Evolutionary conservation across 495 filamentous ascomycete species (phyloP).

Genomic region (Penicillium desertorum): DNA sequence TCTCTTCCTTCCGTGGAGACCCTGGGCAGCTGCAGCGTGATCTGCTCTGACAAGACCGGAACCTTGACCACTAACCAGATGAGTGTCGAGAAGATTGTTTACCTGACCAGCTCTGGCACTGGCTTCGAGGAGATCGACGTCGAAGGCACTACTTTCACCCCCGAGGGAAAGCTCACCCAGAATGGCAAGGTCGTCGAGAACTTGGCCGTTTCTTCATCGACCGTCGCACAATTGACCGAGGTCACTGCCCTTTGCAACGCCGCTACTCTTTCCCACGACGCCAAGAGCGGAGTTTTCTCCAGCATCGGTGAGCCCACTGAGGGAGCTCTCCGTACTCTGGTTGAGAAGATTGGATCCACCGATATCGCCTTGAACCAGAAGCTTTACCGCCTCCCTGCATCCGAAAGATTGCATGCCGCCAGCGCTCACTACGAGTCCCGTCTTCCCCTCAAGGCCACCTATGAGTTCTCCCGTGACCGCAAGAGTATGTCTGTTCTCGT

Average conservation of each 20-base stretch:
- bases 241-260: conserved; percentile 91
- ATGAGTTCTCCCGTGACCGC: conserved; percentile 95
- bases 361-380: conserved; percentile 56
- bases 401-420: conserved; percentile 68
- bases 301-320: conserved; percentile 96
- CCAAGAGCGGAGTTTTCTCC: conserved; percentile 67
- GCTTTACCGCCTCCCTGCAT: conserved; percentile 45
- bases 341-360: conserved; percentile 88
- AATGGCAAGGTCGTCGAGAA: conserved; percentile 68
- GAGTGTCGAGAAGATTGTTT: conserved; percentile 93
- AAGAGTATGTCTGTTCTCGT: conserved; percentile 99
- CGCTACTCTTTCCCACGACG: conserved; percentile 77
- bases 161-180: conserved; percentile 67
- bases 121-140: conserved; percentile 86
- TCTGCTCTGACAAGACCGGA: conserved; percentile 99
- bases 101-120: conserved; percentile 68
- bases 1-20: conserved; percentile 97
- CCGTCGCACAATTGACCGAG: conserved; percentile 77
- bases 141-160: conserved; percentile 91
- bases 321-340: conserved; percentile 85
- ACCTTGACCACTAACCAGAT: conserved; percentile 99
- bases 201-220: conserved; percentile 71
- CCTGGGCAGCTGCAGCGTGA: conserved; percentile 96
- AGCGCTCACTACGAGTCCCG: conserved; percentile 83
- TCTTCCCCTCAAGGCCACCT: conserved; percentile 75